Conservation (phyloP, 1,284 basidiomycete genomes). For the Leccinum fuscescens region DNA sequence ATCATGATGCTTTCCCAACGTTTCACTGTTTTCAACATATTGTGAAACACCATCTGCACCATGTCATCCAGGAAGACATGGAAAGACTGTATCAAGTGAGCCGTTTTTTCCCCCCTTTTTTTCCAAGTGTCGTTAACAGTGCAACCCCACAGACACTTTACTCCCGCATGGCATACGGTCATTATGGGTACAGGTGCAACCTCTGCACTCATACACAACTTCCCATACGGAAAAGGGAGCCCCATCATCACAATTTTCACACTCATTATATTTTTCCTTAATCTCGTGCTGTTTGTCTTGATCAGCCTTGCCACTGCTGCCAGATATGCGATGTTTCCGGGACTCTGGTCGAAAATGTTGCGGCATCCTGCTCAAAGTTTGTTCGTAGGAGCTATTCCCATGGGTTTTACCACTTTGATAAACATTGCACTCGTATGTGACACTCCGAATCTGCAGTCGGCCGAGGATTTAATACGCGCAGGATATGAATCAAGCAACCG, state of each 20-base stretch:
- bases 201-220: constrained; percentile 39
- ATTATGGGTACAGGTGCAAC: constrained; percentile 47
- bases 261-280: constrained; percentile 50
- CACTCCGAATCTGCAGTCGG: background rate
- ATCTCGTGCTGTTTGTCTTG: constrained; percentile 50
- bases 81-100: constrained; percentile 29
- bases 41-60: background rate
- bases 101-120: background rate
- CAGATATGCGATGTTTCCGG: constrained; percentile 51
- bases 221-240: constrained; percentile 39
- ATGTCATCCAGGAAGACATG: constrained; percentile 30
- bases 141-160: constrained; percentile 37
- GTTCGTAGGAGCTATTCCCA: constrained; percentile 59
- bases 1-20: background rate
- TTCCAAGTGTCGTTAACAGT: background rate
- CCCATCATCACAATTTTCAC: constrained; percentile 35
- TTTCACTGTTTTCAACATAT: background rate
- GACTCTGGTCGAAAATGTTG: constrained; percentile 43
- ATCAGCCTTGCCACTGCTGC: constrained; percentile 41
- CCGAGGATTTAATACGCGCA: background rate
- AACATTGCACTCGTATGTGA: constrained; percentile 49
- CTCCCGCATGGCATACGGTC: constrained; percentile 46
- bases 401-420: constrained; percentile 57
- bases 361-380: constrained; percentile 56
- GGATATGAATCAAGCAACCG: constrained; percentile 34